Conservation (phyloP, 139 green algal genomes). For the Ostreobium quekettii region DNA sequence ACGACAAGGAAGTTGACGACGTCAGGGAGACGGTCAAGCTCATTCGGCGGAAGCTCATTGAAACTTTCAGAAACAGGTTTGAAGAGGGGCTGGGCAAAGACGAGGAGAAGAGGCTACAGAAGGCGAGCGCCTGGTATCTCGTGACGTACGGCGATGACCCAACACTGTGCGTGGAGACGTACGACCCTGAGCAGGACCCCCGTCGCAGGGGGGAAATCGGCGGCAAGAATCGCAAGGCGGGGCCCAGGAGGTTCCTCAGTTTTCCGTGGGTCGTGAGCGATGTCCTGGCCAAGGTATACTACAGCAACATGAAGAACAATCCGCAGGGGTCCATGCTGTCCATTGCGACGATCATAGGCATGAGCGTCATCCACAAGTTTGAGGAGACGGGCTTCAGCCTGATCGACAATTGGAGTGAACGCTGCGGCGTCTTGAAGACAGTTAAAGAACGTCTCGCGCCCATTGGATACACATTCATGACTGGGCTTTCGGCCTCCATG, state of each 20-base stretch:
- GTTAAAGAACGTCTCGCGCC: too few species aligned
- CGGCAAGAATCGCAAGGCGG: neutral
- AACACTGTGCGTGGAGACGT: neutral
- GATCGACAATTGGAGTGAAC: too few species aligned
- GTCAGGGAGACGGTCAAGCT: neutral
- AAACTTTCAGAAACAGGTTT: constrained; percentile 7
- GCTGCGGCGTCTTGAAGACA: too few species aligned
- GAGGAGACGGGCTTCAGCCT: too few species aligned
- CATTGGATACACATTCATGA: too few species aligned
- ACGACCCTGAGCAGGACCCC: neutral
- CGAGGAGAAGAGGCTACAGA: neutral
- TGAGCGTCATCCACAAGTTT: too few species aligned
- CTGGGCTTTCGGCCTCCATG: too few species aligned
- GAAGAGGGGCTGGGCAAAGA: neutral
- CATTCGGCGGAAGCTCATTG: neutral
- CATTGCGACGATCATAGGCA: too few species aligned
- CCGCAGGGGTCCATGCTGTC: too few species aligned
- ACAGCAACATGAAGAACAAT: constrained; percentile 8
- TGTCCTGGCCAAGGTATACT: constrained; percentile 7
- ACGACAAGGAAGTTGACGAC: constrained; percentile 8
- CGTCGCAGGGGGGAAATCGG: neutral
- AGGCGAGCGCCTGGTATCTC: constrained; percentile 14
- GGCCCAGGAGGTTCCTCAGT: constrained; percentile 4
- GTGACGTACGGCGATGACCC: neutral
- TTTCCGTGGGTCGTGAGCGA: constrained; percentile 17